Conservation (phyloP, 2,329 filamentous ascomycete species). For the Talaromyces verruculosus region DNA sequence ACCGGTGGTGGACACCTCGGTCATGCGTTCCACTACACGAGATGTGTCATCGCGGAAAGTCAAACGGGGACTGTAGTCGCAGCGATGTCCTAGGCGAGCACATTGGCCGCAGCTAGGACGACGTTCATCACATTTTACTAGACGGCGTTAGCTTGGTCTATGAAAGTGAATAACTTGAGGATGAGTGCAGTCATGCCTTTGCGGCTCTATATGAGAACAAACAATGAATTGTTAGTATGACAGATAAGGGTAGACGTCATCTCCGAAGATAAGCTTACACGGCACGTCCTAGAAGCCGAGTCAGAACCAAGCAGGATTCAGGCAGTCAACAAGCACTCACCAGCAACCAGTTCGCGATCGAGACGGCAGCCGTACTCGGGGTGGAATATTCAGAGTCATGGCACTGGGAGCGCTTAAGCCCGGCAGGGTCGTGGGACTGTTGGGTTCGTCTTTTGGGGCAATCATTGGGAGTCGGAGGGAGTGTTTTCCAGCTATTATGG, state of each 20-base stretch:
- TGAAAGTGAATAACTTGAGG: neutral
- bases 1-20: slow-evolving; percentile 52
- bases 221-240: slow-evolving; percentile 12
- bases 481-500: slow-evolving; percentile 39
- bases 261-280: slow-evolving; percentile 34
- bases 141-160: neutral
- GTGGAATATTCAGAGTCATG: slow-evolving; percentile 35
- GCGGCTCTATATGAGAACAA: slow-evolving; percentile 34
- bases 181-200: slow-evolving; percentile 36
- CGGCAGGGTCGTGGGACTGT: slow-evolving; percentile 34
- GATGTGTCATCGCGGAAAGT: slow-evolving; percentile 56
- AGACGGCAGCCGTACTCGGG: slow-evolving; percentile 51
- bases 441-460: slow-evolving; percentile 45
- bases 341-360: slow-evolving; percentile 57
- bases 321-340: slow-evolving; percentile 33
- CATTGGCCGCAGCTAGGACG: slow-evolving; percentile 59
- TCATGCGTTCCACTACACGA: slow-evolving; percentile 53
- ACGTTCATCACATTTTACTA: slow-evolving; percentile 59
- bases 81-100: slow-evolving; percentile 55
- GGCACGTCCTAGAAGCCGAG: slow-evolving; percentile 40
- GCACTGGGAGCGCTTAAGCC: slow-evolving; percentile 31
- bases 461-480: slow-evolving; percentile 45
- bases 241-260: neutral
- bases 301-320: slow-evolving; percentile 18
- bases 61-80: slow-evolving; percentile 59